A percentile compares a stretch with the other conserved stretches of the same genome.
These are phyloP conservation scores for Puccinia hordei DNA, from an alignment of 1,284 basidiomycete genomes.

Conservation along the genomic window DNA sequence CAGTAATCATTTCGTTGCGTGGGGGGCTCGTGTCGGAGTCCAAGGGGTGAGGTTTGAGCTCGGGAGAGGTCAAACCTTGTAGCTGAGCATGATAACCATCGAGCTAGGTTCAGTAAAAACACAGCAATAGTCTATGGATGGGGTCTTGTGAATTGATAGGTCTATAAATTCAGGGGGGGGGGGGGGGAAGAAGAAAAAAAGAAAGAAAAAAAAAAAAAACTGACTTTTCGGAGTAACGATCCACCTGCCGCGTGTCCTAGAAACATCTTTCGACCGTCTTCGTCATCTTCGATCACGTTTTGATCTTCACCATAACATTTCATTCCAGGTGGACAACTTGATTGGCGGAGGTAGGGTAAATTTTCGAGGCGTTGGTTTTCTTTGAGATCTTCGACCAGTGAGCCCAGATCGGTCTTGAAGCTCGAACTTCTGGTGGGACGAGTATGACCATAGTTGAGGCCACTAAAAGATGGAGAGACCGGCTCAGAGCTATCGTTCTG, in stretches of 20 bases:
- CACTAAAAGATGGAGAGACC: conserved; percentile 21
- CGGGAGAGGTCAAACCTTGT: conserved; percentile 41
- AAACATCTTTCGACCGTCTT: conserved; percentile 46
- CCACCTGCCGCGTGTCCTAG: conserved; percentile 40
- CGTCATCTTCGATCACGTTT: conserved; percentile 47
- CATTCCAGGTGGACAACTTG: conserved; percentile 45
- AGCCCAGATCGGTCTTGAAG: conserved; percentile 10
- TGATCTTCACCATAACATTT: conserved; percentile 28
- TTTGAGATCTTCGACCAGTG: conserved; percentile 11
- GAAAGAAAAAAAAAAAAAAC: background rate
- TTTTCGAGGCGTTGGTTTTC: conserved; percentile 22
- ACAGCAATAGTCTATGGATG: no score
- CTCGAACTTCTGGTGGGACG: conserved; percentile 27
- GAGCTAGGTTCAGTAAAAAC: background rate
- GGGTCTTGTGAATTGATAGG: no score
- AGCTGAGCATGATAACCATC: background rate
- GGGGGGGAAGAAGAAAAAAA: no score
- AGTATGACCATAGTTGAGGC: background rate
- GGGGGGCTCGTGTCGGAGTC: background rate
- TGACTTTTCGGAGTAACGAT: conserved; percentile 33
- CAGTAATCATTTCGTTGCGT: conserved; percentile 38
- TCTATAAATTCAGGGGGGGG: no score
- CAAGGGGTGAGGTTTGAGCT: conserved; percentile 13
- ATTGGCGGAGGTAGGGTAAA: conserved; percentile 23
- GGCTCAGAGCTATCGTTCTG: conserved; percentile 15